Base-by-base conservation (phyloP, 768 basidiomycete genomes). In the Phlebiopsis gigantea region DNA sequence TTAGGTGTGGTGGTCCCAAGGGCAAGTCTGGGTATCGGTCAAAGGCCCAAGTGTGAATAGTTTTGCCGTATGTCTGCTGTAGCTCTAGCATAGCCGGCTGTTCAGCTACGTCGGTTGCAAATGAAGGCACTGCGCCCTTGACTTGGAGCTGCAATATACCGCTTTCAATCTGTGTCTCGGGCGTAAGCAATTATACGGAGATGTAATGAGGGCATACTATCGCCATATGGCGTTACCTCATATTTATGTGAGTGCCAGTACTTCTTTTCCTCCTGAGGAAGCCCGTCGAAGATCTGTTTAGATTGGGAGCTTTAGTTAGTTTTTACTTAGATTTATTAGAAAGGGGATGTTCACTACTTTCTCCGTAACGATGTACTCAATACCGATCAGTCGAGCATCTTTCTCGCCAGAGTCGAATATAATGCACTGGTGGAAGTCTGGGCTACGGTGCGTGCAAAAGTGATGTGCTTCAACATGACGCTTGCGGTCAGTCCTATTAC, bases 211-310 rank as follows among this genome's bases (percentile, higher is more conserved):
- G 10, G 10, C n/a, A 15, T 5, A 8, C 39, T 22, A 12, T 46
- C 21, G 31, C 39, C 12, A 58, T 42, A 28, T 34, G 12, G 25
- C 9, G 57, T 43, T 0, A 72, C 75, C 63, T 78, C 77, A 53
- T 75, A 77, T 59, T 79, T 75, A 60, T 81, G 80, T 14, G 75
- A 78, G 62, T 82, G 81, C 80, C 80, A 81, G 55, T 74, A 79
- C 61, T 68, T 73, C 62, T 77, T 75, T 68, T 80, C 79, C 24
- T 78, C 76, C 26, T 68, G 62, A 3, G 75, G 70, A 1, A 83
- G 72, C 1, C 63, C 61, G 44, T 65, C 58, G 64, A 80, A 81
- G 15, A 70, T 56, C 70, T 72, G 21, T 26, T 2, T n/a, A n/a
- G 29, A n/a, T 9, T 24, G 30, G 4, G n/a, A 15, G 39, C n/a